Percentiles rank a stretch among this genome's conserved stretches.
Conservation (phyloP, 768 basidiomycete genomes). For the Pulveroboletus ravenelii region DNA sequence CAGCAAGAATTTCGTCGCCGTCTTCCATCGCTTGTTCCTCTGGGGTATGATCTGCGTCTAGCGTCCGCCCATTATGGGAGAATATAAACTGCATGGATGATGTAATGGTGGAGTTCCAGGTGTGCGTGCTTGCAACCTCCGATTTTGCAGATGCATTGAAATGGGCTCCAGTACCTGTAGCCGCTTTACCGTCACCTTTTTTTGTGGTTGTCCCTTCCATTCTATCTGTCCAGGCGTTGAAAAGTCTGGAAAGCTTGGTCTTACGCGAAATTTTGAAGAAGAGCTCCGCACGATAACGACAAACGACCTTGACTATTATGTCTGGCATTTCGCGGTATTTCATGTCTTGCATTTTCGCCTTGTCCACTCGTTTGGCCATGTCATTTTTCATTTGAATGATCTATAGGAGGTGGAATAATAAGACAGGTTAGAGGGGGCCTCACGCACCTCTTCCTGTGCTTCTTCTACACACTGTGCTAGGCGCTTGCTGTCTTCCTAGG, state of each 20-base stretch:
- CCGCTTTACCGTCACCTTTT: slow-evolving; percentile 37
- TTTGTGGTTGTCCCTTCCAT: slow-evolving; percentile 64
- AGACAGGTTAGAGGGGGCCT: background rate
- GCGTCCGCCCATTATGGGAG: slow-evolving; percentile 71
- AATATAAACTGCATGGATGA: slow-evolving; percentile 76
- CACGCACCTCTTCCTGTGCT: slow-evolving; percentile 72
- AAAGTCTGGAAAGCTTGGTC: slow-evolving; percentile 76
- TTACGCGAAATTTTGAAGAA: slow-evolving; percentile 93
- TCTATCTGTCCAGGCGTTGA: slow-evolving; percentile 84
- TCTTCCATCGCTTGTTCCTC: slow-evolving; percentile 87
- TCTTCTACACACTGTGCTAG: slow-evolving; percentile 78
- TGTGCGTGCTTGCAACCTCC: slow-evolving; percentile 45
- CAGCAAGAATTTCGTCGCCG: slow-evolving; percentile 82
- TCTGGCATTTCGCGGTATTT: slow-evolving; percentile 87
- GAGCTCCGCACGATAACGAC: slow-evolving; percentile 84
- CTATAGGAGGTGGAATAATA: slow-evolving; percentile 33
- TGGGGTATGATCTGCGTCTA: slow-evolving; percentile 80
- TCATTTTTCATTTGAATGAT: slow-evolving; percentile 78
- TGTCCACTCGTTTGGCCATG: slow-evolving; percentile 75
- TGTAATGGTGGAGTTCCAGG: slow-evolving; percentile 35
- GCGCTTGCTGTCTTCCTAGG: slow-evolving; percentile 80
- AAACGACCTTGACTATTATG: slow-evolving; percentile 84
- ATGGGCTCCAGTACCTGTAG: slow-evolving; percentile 22
- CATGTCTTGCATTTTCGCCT: slow-evolving; percentile 70
- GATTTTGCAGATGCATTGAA: slow-evolving; percentile 49